Conservation (phyloP, 2,329 filamentous ascomycete species). For the Cladosporium sp. region DNA sequence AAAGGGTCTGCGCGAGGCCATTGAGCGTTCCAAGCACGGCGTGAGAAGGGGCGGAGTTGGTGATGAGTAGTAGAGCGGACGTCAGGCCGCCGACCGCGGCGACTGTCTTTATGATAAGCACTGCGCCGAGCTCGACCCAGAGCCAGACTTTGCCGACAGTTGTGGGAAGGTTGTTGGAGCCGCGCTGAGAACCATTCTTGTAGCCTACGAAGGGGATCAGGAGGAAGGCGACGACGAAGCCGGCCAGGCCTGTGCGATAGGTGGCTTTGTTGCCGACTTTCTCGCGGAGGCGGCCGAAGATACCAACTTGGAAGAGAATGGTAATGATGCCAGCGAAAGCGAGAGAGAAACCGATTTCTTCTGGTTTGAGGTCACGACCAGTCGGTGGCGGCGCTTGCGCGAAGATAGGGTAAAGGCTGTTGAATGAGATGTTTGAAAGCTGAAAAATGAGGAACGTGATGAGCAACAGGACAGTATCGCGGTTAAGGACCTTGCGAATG, state of each 20-base stretch:
- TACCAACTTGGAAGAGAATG: conserved; percentile 83
- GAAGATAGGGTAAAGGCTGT: conserved; percentile 93
- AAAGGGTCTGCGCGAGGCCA: conserved; percentile 89
- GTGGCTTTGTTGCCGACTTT: conserved; percentile 82
- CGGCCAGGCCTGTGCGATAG: conserved; percentile 75
- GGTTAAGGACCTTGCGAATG: conserved; percentile 66
- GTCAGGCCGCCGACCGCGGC: conserved; percentile 87
- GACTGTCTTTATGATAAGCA: conserved; percentile 85
- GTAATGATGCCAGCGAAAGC: conserved; percentile 82
- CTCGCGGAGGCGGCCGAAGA: conserved; percentile 77
- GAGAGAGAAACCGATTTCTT: conserved; percentile 80
- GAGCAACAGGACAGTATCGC: conserved; percentile 79
- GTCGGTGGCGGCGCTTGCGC: conserved; percentile 72
- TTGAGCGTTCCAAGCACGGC: conserved; percentile 87
- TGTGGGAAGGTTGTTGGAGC: conserved; percentile 51
- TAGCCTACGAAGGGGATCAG: conserved; percentile 91
- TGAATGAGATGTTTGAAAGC: conserved; percentile 90
- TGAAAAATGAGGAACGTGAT: conserved; percentile 90
- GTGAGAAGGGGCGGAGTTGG: conserved; percentile 85
- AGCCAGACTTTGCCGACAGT: conserved; percentile 65
- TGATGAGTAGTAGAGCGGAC: conserved; percentile 86
- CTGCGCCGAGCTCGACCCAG: conserved; percentile 75
- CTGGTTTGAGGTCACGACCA: conserved; percentile 72
- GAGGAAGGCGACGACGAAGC: conserved; percentile 78
- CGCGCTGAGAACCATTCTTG: conserved; percentile 55